Base-by-base conservation (phyloP, 345 rosid species). In the Pelargonium nanum region DNA sequence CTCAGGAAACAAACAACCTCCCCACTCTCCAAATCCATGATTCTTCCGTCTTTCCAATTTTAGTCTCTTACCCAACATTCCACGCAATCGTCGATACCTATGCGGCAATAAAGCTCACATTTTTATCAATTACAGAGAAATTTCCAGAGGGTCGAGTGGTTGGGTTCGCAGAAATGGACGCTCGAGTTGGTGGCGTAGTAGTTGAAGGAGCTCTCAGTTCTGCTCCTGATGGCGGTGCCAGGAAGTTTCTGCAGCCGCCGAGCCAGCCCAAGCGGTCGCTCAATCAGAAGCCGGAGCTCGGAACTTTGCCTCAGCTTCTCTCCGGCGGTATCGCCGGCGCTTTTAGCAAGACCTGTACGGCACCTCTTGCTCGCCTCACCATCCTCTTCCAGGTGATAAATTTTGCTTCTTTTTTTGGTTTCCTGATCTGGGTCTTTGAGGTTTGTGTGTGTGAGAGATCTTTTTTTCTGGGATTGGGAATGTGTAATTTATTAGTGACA, bases 241-340 rank as follows among this genome's bases (percentile, higher is more conserved):
- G 4, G 13, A 34, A 80, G 58, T 66, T 79, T 26, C 63, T 79
- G 26, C 83, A 71, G 13, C 77, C n/a, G n/a, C n/a, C n/a, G n/a
- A n/a, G n/a, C n/a, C n/a, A 79, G 9, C 84, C 77, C 85, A 78
- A 44, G 45, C 6, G 45, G 12, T 1, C 45, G 45, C 45, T 34
- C 12, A 34, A 34, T 34, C 85, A 68, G 66, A 70, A 80, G 65
- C 59, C 88, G 23, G 87, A 83, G 75, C 72, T 86, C 61, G 99
- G 92, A 48, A 85, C 92, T 0, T 74, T 86, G 6, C 72, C 91
- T 1, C 96, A 93, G 78, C 84, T 93, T 26, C 66, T 93, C 15
- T 90, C 99, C 24, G 99, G 99, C 55, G 97, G 99, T 17, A 68
- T 90, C 60, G 96, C 97, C 1, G 99, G 99, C 7, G 97, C 96